Evolutionary conservation across 192 early-diverging fungal genomes (phyloP), one percentile per base, ranked within the genome.

Genomic region (Phlyctochytrium planicorne): DNA sequence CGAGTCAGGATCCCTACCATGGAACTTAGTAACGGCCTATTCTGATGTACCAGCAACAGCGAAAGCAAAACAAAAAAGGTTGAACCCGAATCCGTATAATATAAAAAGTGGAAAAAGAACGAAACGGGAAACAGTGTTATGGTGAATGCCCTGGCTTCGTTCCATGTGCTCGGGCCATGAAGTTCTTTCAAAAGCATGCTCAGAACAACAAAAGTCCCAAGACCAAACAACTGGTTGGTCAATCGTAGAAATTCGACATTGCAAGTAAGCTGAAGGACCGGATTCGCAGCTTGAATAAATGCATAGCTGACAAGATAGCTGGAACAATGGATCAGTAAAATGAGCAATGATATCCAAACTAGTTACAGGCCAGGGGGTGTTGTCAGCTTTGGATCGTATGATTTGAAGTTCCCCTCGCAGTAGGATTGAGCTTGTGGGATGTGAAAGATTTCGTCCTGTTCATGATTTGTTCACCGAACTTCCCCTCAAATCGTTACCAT

Each of bases 391-490:
- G 89, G 88, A 70, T 98, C 90, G 90, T 92, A 98, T 29, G 69
- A 75, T 40, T 37, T 60, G 69, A 82, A 98, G 50, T 84, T 73
- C 23, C 88, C 89, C 1, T 59, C 24, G 66, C 93, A 94, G 80
- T 96, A 98, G 24, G 68, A 79, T 69, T 94, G 91, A 20, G 93
- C 93, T 75, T 98, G 96, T 23, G 88, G 88, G 23, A 96, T 70
- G 72, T 98, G 96, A 77, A 97, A 98, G 27, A 91, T 83, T 73
- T 98, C 96, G 76, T 98, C 96, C 96, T 93, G 40, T n/a, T n/a
- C n/a, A n/a, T n/a, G n/a, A n/a, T n/a, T n/a, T n/a, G n/a, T n/a
- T n/a, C n/a, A n/a, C n/a, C n/a, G n/a, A n/a, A n/a, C n/a, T n/a
- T n/a, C n/a, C n/a, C n/a, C n/a, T n/a, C n/a, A n/a, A n/a, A n/a